Evolutionary conservation across 768 basidiomycete species (phyloP).

Genomic region (Amylocystis lapponica): DNA sequence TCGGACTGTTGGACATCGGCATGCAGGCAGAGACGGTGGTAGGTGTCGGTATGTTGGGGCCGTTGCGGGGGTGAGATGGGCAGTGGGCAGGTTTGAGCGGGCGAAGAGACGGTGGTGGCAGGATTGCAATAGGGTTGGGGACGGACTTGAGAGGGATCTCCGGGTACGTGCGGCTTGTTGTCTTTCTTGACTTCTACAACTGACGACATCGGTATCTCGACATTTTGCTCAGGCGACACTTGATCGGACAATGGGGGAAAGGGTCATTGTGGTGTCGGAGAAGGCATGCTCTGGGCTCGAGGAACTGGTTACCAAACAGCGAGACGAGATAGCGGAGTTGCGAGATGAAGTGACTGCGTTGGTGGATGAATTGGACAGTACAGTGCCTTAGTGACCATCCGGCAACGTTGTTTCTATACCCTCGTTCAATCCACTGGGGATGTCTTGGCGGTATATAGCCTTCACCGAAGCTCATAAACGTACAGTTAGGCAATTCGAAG

Average conservation of each 20-base stretch:
- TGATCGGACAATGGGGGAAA: constrained; percentile 41
- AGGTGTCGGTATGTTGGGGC: constrained; percentile 52
- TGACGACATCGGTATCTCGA: too few species aligned
- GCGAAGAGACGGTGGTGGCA: constrained; percentile 63
- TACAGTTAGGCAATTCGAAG: too few species aligned
- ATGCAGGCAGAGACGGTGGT: constrained; percentile 53
- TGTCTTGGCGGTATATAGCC: too few species aligned
- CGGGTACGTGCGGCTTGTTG: constrained; percentile 39
- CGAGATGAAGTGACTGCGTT: constrained; percentile 38
- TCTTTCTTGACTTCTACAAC: constrained; percentile 2
- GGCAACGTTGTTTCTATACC: too few species aligned
- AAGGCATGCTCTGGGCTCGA: constrained; percentile 43
- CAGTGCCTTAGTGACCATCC: too few species aligned
- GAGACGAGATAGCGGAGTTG: constrained; percentile 39
- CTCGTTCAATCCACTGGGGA: too few species aligned
- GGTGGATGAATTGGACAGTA: constrained; percentile 18
- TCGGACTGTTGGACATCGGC: constrained; percentile 35
- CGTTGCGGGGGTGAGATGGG: constrained; percentile 51
- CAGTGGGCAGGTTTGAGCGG: constrained; percentile 61
- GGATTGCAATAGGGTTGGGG: constrained; percentile 56
- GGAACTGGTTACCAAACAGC: constrained; percentile 34
- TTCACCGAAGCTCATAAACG: too few species aligned
- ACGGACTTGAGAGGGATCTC: constrained; percentile 61
- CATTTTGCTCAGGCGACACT: constrained; percentile 38
- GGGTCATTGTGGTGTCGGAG: constrained; percentile 47